Conservation (phyloP, 169 alveolate genomes). For the Eimeria zaria region DNA sequence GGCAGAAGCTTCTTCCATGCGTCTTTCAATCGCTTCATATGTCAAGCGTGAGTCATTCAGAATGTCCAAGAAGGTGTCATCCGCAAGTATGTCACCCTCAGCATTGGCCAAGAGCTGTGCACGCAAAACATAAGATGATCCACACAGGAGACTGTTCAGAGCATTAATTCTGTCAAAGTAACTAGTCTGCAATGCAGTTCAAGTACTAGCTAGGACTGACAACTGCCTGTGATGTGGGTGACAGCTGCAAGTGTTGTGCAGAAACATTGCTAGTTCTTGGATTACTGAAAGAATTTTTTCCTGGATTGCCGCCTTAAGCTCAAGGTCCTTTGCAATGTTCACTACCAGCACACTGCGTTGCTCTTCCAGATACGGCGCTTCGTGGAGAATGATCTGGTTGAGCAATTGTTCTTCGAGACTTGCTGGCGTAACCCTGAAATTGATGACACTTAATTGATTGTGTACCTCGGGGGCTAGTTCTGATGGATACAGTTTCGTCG, state of each 20-base stretch:
- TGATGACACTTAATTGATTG: constrained; percentile 95
- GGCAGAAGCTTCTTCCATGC: constrained; percentile 92
- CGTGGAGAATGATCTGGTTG: constrained; percentile 96
- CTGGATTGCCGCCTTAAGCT: constrained; percentile 93
- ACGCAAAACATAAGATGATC: neutral
- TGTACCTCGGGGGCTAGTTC: constrained; percentile 18
- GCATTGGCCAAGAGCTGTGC: constrained; percentile 83
- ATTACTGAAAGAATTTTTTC: constrained; percentile 93
- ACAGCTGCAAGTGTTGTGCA: neutral
- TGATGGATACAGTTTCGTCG: constrained; percentile 31
- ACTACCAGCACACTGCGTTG: constrained; percentile 93
- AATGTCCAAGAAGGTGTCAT: constrained; percentile 42
- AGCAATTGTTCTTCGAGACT: constrained; percentile 97
- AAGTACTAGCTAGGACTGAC: neutral
- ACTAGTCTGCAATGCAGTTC: neutral
- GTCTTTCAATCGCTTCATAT: constrained; percentile 91
- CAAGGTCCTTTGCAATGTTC: constrained; percentile 93
- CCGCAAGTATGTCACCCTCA: constrained; percentile 64
- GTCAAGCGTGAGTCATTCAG: constrained; percentile 51
- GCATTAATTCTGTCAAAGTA: neutral
- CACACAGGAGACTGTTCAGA: neutral
- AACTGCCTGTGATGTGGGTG: neutral
- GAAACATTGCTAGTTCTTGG: neutral
- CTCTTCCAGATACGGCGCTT: constrained; percentile 95
- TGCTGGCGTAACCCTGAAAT: constrained; percentile 96